phyloP scores from a whole-genome alignment of 352 stramenopile genomes.

The Peronospora destructor region DNA sequence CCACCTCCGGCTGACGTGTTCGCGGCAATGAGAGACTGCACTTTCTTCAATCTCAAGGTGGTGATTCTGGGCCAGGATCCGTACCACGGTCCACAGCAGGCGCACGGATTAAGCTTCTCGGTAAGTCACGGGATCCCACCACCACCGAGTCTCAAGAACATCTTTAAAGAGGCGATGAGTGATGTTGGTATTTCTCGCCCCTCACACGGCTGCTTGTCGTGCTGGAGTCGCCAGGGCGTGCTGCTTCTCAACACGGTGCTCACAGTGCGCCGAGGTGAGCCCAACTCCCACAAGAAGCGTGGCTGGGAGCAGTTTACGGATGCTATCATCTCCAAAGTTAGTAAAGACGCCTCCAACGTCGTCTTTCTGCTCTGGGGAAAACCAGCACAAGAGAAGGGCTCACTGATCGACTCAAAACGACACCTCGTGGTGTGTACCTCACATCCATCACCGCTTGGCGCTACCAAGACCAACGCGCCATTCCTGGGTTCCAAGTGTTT shows the following conservation, averaged over 20 bases:
- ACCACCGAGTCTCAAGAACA: conserved; percentile 96
- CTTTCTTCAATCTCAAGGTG: conserved; percentile 84
- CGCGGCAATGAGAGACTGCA: conserved; percentile 83
- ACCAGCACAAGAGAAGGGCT: conserved; percentile 85
- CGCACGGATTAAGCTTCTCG: conserved; percentile 86
- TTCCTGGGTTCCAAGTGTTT: conserved; percentile 95
- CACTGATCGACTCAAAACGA: conserved; percentile 67
- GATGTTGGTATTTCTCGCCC: conserved; percentile 76
- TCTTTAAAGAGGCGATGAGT: conserved; percentile 93
- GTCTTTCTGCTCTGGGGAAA: conserved; percentile 99
- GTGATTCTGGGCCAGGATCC: conserved; percentile 92
- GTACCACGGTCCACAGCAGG: conserved; percentile 83
- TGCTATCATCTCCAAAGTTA: conserved; percentile 86
- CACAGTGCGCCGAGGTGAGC: conserved; percentile 88
- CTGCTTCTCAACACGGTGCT: conserved; percentile 97
- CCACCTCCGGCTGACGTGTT: conserved; percentile 85
- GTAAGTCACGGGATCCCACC: conserved; percentile 85
- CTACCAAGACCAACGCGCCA: conserved; percentile 92
- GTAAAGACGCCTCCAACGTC: conserved; percentile 69
- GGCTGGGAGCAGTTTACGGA: conserved; percentile 98
- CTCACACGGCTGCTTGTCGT: conserved; percentile 87
- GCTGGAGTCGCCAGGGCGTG: conserved; percentile 93
- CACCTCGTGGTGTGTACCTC: conserved; percentile 85
- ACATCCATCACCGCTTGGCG: conserved; percentile 92
- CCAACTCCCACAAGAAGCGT: conserved; percentile 93